Conservation (phyloP, 352 stramenopile species). For the Globisporangium yorkense region DNA sequence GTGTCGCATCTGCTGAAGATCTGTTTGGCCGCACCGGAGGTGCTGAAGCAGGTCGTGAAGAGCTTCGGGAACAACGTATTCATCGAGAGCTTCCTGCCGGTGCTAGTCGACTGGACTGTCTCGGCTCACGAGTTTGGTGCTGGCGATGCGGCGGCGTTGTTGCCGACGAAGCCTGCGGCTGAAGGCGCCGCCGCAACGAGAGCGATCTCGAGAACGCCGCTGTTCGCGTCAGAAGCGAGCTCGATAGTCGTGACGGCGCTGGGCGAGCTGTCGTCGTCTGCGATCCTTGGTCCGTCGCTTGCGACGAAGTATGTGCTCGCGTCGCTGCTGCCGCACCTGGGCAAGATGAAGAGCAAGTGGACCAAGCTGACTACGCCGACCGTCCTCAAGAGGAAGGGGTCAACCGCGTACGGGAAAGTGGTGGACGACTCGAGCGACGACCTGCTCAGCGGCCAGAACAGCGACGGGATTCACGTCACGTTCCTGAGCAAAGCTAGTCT, state of each 20-base stretch:
- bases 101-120: slow-evolving; percentile 64
- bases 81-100: slow-evolving; percentile 48
- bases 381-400: slow-evolving; percentile 17
- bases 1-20: slow-evolving; percentile 31
- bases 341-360: slow-evolving; percentile 52
- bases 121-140: slow-evolving; percentile 11
- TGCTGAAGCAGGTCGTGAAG: slow-evolving; percentile 35
- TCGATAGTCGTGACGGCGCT: slow-evolving; percentile 37
- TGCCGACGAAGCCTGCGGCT: not conserved
- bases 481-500: slow-evolving; percentile 52
- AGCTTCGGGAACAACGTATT: slow-evolving; percentile 42
- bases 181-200: slow-evolving; percentile 6
- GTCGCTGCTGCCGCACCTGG: slow-evolving; percentile 42
- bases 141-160: not conserved
- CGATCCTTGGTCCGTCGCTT: slow-evolving; percentile 49
- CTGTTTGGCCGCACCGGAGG: slow-evolving; percentile 41
- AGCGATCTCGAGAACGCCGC: slow-evolving; percentile 6
- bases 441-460: slow-evolving; percentile 21
- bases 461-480: slow-evolving; percentile 54
- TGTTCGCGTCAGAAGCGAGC: slow-evolving; percentile 43
- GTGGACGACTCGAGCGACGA: not conserved
- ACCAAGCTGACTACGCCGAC: slow-evolving; percentile 40
- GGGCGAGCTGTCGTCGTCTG: slow-evolving; percentile 42
- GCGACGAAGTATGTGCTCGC: slow-evolving; percentile 60
- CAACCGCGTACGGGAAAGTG: too few relatives aligned